phyloP scores from a whole-genome alignment of 352 stramenopile genomes.

The Phytopythium aichiense region DNA sequence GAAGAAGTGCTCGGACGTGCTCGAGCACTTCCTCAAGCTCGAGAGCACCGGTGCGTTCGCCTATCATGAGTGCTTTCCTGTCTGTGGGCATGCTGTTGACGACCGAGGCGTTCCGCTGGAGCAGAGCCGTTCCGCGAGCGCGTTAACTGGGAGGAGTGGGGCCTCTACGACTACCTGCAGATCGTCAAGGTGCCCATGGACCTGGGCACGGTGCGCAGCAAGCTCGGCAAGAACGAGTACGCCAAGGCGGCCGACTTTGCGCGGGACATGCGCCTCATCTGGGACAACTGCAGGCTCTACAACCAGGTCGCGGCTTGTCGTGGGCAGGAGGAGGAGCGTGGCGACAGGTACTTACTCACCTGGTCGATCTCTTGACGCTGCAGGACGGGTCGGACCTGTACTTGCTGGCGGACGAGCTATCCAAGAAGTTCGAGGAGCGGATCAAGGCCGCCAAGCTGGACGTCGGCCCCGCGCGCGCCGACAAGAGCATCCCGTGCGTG shows the following conservation, averaged over 20 bases:
- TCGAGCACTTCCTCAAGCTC: conserved; percentile 81
- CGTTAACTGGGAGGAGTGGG: conserved; percentile 89
- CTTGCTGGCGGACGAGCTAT: conserved; percentile 73
- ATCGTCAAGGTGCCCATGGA: conserved; percentile 92
- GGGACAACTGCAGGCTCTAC: conserved; percentile 86
- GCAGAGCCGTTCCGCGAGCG: conserved; percentile 83
- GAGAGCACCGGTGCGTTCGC: conserved; percentile 53
- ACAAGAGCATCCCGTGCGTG: conserved; percentile 68
- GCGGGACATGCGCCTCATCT: conserved; percentile 80
- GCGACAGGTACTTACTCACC: too few species aligned
- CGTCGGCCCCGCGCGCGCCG: conserved; percentile 52
- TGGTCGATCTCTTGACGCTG: neutral
- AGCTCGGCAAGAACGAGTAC: conserved; percentile 80
- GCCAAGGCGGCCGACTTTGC: conserved; percentile 82
- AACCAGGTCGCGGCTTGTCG: conserved; percentile 37
- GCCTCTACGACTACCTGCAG: conserved; percentile 88
- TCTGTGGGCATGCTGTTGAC: neutral
- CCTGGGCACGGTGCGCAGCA: conserved; percentile 81
- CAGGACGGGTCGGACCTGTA: conserved; percentile 87
- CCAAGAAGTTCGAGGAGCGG: conserved; percentile 87
- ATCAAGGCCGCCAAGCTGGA: conserved; percentile 82
- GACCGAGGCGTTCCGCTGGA: neutral
- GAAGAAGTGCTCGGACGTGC: conserved; percentile 77
- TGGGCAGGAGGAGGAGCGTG: neutral
- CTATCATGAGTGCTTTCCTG: neutral